Conservation (phyloP, 164 flowering plant genomes). For the Buxus sempervirens region DNA sequence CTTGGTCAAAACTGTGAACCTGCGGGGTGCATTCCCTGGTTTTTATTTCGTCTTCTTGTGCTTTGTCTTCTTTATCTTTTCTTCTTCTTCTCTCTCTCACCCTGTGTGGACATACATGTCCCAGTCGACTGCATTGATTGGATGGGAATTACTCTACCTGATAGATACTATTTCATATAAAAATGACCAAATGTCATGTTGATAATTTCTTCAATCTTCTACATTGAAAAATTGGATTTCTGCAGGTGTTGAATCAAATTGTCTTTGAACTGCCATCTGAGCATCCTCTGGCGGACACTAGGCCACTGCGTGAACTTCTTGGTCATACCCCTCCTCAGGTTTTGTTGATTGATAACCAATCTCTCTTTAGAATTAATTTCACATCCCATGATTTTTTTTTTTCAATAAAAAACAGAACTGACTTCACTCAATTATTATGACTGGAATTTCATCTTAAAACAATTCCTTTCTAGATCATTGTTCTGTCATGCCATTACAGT, state of each 20-base stretch:
- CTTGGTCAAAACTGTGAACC: too few relatives aligned
- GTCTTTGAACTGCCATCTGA: slow-evolving; percentile 92
- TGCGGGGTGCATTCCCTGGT: too few relatives aligned
- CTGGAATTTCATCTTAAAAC: not conserved
- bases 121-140: not conserved
- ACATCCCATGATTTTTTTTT: not conserved
- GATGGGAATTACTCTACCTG: not conserved
- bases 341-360: not conserved
- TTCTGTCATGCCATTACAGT: not conserved
- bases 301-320: slow-evolving; percentile 91
- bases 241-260: slow-evolving; percentile 92
- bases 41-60: too few relatives aligned
- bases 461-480: not conserved
- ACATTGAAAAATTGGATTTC: slow-evolving; percentile 8
- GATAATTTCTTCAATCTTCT: not conserved
- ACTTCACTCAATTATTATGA: not conserved
- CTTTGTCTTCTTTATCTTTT: too few relatives aligned
- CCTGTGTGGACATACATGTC: not conserved
- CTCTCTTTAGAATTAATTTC: not conserved
- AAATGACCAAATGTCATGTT: not conserved
- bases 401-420: not conserved
- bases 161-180: not conserved
- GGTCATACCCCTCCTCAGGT: slow-evolving; percentile 99
- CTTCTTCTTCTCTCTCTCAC: too few relatives aligned
- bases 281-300: slow-evolving; percentile 87